phyloP scores from a whole-genome alignment of 768 basidiomycete genomes.

The Boletus sp. region DNA sequence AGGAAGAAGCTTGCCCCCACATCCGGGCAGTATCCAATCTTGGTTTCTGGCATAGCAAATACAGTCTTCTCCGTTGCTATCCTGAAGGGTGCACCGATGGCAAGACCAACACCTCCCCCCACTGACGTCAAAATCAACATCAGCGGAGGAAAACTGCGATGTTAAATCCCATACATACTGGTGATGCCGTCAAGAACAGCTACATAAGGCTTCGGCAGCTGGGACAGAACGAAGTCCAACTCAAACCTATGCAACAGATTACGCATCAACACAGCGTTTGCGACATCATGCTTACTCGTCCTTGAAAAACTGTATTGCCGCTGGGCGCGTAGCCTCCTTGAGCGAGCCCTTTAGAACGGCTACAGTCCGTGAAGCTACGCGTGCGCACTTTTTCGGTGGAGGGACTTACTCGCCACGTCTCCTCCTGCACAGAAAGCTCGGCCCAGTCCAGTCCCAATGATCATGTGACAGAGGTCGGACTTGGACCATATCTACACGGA shows the following conservation, averaged over 20 bases:
- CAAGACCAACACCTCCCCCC: constrained; percentile 93
- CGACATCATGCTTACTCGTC: constrained; percentile 60
- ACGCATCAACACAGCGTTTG: constrained; percentile 4
- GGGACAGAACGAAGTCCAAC: constrained; percentile 68
- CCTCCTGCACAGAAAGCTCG: constrained; percentile 93
- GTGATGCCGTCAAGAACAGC: constrained; percentile 88
- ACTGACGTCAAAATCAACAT: constrained; percentile 44
- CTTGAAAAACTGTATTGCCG: constrained; percentile 86
- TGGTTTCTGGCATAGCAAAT: constrained; percentile 97
- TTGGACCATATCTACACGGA: constrained; percentile 64
- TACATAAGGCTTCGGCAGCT: constrained; percentile 83
- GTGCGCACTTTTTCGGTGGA: constrained; percentile 1
- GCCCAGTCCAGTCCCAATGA: constrained; percentile 69
- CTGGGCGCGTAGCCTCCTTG: constrained; percentile 47
- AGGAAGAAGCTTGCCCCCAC: constrained; percentile 92
- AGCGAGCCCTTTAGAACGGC: constrained; percentile 55
- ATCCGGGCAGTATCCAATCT: constrained; percentile 87
- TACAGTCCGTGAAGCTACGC: constrained; percentile 26
- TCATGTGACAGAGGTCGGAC: constrained; percentile 65
- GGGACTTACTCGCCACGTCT: constrained; percentile 77
- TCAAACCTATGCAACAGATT: constrained; percentile 57
- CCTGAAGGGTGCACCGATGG: constrained; percentile 80
- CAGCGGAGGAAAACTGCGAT: background rate
- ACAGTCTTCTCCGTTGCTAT: constrained; percentile 90
- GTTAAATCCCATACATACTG: constrained; percentile 49